Evolutionary conservation across 2,329 filamentous ascomycete species (phyloP).

Genomic region (Rachicladosporium sp.): DNA sequence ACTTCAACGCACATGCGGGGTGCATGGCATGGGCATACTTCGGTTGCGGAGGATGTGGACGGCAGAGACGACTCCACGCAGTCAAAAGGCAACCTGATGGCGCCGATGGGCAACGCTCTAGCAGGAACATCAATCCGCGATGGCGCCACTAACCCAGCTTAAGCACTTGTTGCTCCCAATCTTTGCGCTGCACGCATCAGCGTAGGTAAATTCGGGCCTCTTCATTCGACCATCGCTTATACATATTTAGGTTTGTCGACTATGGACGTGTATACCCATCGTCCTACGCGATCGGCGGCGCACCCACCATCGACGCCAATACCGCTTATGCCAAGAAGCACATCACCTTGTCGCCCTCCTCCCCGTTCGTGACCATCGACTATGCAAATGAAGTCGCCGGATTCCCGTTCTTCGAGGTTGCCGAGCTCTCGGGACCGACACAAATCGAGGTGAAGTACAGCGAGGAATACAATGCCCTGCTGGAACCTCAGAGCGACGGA

Average conservation of each 20-base stretch:
- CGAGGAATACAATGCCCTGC: slow-evolving; percentile 22
- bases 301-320: slow-evolving; percentile 1
- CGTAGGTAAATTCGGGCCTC: too few species aligned
- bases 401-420: slow-evolving; percentile 23
- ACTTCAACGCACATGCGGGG: too few species aligned
- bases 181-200: too few species aligned
- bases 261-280: slow-evolving; percentile 1
- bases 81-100: too few species aligned
- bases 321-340: neutral
- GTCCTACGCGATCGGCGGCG: neutral
- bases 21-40: too few species aligned
- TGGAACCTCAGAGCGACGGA: slow-evolving; percentile 21
- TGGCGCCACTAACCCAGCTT: too few species aligned
- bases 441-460: slow-evolving; percentile 28
- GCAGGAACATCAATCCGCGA: too few species aligned
- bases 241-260: slow-evolving; percentile 1
- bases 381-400: slow-evolving; percentile 24
- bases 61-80: too few species aligned
- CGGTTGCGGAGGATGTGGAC: too few species aligned
- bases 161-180: too few species aligned
- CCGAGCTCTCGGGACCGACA: slow-evolving; percentile 11
- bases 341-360: slow-evolving; percentile 1
- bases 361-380: slow-evolving; percentile 3
- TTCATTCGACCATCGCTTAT: too few species aligned
- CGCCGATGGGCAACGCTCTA: too few species aligned